phyloP scores from a whole-genome alignment of 352 stramenopile genomes.

The Lagenidium giganteum region DNA sequence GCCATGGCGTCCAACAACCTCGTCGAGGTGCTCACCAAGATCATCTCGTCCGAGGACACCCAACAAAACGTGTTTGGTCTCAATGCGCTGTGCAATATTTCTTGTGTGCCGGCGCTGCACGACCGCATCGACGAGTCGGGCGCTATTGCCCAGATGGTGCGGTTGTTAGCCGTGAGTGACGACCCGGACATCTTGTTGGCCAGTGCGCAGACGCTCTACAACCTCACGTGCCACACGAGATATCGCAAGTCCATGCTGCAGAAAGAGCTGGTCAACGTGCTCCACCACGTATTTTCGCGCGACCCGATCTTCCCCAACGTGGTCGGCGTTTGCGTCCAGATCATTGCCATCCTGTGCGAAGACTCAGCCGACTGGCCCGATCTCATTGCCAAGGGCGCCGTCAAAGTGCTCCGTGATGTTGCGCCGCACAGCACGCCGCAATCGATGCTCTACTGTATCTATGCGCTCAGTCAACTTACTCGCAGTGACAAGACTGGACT shows the following conservation, averaged over 20 bases:
- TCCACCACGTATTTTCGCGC: constrained; percentile 35
- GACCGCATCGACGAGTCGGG: constrained; percentile 65
- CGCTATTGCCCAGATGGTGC: constrained; percentile 41
- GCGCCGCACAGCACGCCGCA: constrained; percentile 18
- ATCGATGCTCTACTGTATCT: constrained; percentile 48
- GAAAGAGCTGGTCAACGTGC: constrained; percentile 39
- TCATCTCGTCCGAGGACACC: constrained; percentile 36
- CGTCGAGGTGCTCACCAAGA: constrained; percentile 62
- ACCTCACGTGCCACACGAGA: constrained; percentile 59
- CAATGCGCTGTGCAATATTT: constrained; percentile 79
- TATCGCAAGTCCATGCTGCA: constrained; percentile 55
- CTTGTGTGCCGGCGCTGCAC: constrained; percentile 48
- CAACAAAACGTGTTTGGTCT: constrained; percentile 69
- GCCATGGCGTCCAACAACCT: constrained; percentile 62
- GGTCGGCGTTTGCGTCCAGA: constrained; percentile 57
- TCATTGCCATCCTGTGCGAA: constrained; percentile 65
- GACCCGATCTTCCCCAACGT: constrained; percentile 22
- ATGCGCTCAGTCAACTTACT: constrained; percentile 62
- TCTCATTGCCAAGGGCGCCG: constrained; percentile 42
- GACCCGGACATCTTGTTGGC: constrained; percentile 48
- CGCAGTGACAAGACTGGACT: constrained; percentile 35
- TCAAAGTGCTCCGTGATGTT: constrained; percentile 48
- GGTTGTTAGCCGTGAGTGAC: constrained; percentile 35
- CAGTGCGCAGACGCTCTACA: constrained; percentile 63
- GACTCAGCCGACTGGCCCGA: constrained; percentile 43